Evolutionary conservation across 83 land plant genomes (phyloP).

Genomic region (Diphasiastrum complanatum): DNA sequence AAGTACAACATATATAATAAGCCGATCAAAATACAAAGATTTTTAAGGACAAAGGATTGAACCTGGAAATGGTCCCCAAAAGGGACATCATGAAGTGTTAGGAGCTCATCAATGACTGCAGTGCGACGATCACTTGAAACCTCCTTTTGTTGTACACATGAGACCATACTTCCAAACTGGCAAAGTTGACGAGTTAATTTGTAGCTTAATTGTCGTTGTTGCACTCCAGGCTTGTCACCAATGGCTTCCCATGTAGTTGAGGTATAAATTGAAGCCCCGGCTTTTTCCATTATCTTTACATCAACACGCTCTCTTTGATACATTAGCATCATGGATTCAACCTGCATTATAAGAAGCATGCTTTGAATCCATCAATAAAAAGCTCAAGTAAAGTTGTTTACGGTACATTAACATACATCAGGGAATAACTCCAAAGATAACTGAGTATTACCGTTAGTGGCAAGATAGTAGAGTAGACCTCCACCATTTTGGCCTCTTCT

Average conservation of each 20-base stretch:
- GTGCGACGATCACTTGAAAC: slow-evolving; percentile 40
- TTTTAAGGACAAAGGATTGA: not conserved
- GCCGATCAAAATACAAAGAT: no score
- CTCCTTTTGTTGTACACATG: slow-evolving; percentile 75
- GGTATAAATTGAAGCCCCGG: slow-evolving; percentile 60
- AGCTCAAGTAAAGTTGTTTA: no score
- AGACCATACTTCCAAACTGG: slow-evolving; percentile 60
- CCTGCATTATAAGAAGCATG: slow-evolving; percentile 19
- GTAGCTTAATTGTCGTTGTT: slow-evolving; percentile 63
- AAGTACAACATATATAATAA: no score
- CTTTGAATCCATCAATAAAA: no score
- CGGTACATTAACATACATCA: no score
- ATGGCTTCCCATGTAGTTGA: slow-evolving; percentile 62
- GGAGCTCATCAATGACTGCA: slow-evolving; percentile 65
- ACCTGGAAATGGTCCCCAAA: slow-evolving; percentile 88
- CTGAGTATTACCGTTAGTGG: slow-evolving; percentile 51
- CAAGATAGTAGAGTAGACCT: slow-evolving; percentile 49
- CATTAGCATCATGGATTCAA: slow-evolving; percentile 36
- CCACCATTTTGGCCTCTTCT: slow-evolving; percentile 65
- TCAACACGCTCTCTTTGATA: slow-evolving; percentile 54
- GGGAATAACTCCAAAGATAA: not conserved
- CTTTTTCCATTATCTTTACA: slow-evolving; percentile 50
- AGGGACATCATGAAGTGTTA: slow-evolving; percentile 81
- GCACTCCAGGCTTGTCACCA: slow-evolving; percentile 33
- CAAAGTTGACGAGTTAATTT: slow-evolving; percentile 55